Percentiles rank a stretch among this genome's conserved stretches.
Conservation (phyloP, 208 protist species). For the Trypanosoma theileri region DNA sequence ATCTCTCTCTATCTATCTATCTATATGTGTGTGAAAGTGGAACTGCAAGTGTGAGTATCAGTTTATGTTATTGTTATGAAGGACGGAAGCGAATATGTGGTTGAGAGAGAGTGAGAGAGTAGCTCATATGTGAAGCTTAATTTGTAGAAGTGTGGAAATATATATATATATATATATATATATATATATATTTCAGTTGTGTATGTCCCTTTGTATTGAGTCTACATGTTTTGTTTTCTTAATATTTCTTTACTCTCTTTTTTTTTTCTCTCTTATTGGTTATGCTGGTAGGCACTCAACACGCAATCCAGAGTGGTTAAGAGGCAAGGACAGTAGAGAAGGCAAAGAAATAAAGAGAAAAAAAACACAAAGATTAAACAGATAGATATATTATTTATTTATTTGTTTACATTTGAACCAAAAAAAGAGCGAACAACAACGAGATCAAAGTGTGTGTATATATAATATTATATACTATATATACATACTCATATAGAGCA, state of each 20-base stretch:
- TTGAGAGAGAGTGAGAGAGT: too few species aligned
- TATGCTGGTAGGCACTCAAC: not conserved
- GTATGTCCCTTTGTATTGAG: too few species aligned
- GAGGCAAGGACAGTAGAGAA: conserved; percentile 3
- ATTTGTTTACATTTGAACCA: too few species aligned
- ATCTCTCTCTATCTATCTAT: conserved; percentile 17
- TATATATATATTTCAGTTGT: not conserved
- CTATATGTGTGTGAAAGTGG: not conserved
- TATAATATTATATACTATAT: too few species aligned
- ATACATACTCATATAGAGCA: too few species aligned
- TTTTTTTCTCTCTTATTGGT: conserved; percentile 1
- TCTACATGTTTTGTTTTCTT: too few species aligned
- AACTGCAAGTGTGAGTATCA: not conserved
- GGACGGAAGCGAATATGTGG: too few species aligned
- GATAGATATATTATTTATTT: too few species aligned
- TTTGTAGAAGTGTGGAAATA: not conserved
- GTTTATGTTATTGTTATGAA: conserved; percentile 1
- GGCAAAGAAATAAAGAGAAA: conserved; percentile 1
- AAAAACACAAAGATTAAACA: not conserved
- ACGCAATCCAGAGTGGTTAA: conserved; percentile 3
- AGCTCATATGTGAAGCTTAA: conserved; percentile 2
- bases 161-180: not conserved
- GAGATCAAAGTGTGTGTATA: not conserved
- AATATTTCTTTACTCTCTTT: conserved; percentile 23
- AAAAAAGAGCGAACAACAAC: conserved; percentile 1